Percentiles rank a stretch among this genome's conserved stretches.
Evolutionary conservation across 2,329 filamentous ascomycete species (phyloP).

Genomic region (Knufia petricola): DNA sequence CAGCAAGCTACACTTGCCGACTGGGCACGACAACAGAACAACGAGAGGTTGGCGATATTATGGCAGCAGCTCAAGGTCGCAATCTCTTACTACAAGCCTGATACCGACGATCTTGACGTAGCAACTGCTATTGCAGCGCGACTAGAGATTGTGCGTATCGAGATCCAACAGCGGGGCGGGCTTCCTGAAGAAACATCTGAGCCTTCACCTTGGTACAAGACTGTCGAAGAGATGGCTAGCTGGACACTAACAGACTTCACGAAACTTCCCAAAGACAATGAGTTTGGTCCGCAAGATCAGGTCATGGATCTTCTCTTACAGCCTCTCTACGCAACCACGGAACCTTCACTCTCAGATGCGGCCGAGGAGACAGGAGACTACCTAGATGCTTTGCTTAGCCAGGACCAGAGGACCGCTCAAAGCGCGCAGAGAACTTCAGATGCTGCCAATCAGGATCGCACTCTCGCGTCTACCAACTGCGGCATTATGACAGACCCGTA

Average conservation of each 20-base stretch:
- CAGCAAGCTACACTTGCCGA: background rate
- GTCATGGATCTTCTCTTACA: background rate
- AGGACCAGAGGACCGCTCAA: background rate
- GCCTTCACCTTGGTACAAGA: background rate
- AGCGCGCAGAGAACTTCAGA: background rate
- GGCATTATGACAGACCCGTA: background rate
- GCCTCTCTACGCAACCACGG: background rate
- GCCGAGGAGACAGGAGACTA: background rate
- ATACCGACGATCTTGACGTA: background rate
- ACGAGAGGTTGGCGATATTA: background rate
- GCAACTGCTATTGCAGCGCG: background rate
- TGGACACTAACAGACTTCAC: constrained; percentile 1
- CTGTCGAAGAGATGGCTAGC: background rate
- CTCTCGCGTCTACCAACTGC: background rate
- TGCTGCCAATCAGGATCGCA: background rate
- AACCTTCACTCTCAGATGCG: background rate
- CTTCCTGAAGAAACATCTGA: background rate
- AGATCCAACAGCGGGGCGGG: background rate
- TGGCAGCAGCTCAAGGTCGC: background rate
- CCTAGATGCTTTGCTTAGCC: background rate
- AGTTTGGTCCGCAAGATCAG: background rate
- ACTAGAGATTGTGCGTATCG: background rate
- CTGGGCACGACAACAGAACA: background rate
- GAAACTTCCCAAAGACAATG: background rate
- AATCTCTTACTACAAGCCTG: background rate